Base-by-base conservation (phyloP, 352 stramenopile species). In the Phytophthora macrochlamydospora region DNA sequence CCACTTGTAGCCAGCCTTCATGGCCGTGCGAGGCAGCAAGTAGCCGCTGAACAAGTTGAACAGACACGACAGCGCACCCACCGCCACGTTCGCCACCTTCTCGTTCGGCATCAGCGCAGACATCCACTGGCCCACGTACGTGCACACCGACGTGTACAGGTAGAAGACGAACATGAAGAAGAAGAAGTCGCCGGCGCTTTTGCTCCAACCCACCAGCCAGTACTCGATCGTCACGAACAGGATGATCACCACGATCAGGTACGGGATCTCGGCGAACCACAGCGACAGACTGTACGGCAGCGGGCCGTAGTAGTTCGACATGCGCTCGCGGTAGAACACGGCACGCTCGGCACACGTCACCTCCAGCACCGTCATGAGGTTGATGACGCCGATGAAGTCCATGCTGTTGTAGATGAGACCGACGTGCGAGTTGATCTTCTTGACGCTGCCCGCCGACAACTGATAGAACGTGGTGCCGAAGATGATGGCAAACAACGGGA, bases 81-180 rank as follows among this genome's bases (percentile, higher is more conserved):
- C 80, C 3, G 84, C 84, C 4, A 92, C 84, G 54, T 90, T 92
- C 18, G 81, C 84, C 54, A 92, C 84, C 77, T 92, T 92, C 51
- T 79, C 67, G 61, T 90, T 92, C 6, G 83, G 83, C 69, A 73
- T 89, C 56, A 92, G 59, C 24, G 73, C 83, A 18, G 81, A 78
- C 84, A 92, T 92, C 79, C 81, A 92, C 62, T 92, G 84, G 1
- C 84, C 83, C 8, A 88, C 58, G 52, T 87, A 90, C 50, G 81
- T 90, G 46, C 81, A 90, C 0, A 64, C 69, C 14, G 81, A 87
- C 4, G 81, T 88, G 72, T 88, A 90, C 7, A 89, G 55, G 80
- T 76, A 89, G 56, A 87, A 90, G 2, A 73, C 7, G 18, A 74
- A 74, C 51, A 73, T 45, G 51, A 73, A 77, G 46, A 85, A 81